Percentiles rank a stretch among this genome's conserved stretches.
Evolutionary conservation across 2,329 filamentous ascomycete species (phyloP).

Genomic region (Domatiomyces globalis): DNA sequence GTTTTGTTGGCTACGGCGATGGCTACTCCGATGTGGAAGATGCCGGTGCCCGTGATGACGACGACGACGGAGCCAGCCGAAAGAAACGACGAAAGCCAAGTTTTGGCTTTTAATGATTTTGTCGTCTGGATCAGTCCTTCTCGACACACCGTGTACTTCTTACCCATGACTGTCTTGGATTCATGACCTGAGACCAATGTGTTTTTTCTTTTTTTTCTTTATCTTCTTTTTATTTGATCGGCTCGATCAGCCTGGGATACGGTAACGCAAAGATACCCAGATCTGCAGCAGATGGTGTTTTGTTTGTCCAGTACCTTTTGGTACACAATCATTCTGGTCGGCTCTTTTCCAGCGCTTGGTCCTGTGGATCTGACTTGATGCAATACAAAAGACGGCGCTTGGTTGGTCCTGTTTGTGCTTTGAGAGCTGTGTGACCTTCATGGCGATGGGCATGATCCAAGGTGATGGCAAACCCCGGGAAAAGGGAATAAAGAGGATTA

Average conservation of each 20-base stretch:
- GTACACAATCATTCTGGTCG: too few relatives aligned
- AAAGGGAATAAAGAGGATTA: too few relatives aligned
- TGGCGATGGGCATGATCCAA: background rate
- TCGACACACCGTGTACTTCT: background rate
- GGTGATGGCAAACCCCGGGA: too few relatives aligned
- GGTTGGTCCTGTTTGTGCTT: background rate
- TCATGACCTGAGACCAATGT: background rate
- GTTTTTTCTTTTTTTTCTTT: background rate
- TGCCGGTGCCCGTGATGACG: slow-evolving; percentile 24
- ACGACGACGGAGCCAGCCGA: slow-evolving; percentile 12
- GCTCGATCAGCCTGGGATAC: background rate
- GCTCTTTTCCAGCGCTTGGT: background rate
- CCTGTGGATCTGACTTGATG: background rate
- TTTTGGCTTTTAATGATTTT: background rate
- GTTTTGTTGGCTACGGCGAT: slow-evolving; percentile 38
- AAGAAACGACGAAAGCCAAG: slow-evolving; percentile 6
- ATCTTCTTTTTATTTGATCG: background rate
- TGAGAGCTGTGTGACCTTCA: background rate
- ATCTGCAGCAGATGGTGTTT: background rate
- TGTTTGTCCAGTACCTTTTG: background rate
- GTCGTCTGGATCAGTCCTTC: background rate
- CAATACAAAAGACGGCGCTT: background rate
- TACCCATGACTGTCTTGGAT: background rate
- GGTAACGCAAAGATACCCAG: background rate
- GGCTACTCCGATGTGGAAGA: slow-evolving; percentile 37